Base-by-base conservation (phyloP, 176 grass and related monocot species). In the Rhynchospora breviuscula region DNA sequence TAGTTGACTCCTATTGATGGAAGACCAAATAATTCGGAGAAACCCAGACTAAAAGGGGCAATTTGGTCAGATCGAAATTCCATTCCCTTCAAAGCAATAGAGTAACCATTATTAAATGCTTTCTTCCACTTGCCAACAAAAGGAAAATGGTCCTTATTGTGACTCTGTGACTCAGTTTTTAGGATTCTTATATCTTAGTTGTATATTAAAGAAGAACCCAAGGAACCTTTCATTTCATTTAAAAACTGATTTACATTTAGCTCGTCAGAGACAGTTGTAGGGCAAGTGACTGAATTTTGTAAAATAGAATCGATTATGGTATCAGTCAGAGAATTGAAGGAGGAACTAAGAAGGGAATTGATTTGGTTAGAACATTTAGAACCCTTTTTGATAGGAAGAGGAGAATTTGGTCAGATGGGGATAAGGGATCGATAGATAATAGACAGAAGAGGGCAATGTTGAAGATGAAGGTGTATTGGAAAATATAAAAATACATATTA, bases 1-100 rank as follows among this genome's bases (percentile, higher is more conserved):
- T 91, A 85, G 25, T 98, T 98, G 29, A 89, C 92, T 69, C 92
- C 90, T 9, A 94, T 88, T 68, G 90, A 98, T 75, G 95, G 95
- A 63, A 94, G 92, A 51, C 95, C 95, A 86, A 98, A 92, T 59
- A 98, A 81, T 84, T 91, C 85, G 48, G 90, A 89, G 11, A 94
- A 79, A 0, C 83, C 89, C 78, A 79, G 83, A 13, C 90, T 83
- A 83, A 94, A 59, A 80, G 89, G 66, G 54, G 89, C 90, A 87
- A 98, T 52, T 65, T 91, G 74, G 52, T 88, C 84, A 78, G 66
- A 91, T 5, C 92, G 90, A 63, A 98, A 89, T 62, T 98, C 89
- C 88, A 98, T 88, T 63, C 92, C 95, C 81, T 93, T 90, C 26
- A 98, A 84, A 15, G 95, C 90, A 85, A 98, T 76, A 12, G 95